Evolutionary conservation across 2,329 filamentous ascomycete genomes (phyloP).

Genomic region (Aureobasidium sp.): DNA sequence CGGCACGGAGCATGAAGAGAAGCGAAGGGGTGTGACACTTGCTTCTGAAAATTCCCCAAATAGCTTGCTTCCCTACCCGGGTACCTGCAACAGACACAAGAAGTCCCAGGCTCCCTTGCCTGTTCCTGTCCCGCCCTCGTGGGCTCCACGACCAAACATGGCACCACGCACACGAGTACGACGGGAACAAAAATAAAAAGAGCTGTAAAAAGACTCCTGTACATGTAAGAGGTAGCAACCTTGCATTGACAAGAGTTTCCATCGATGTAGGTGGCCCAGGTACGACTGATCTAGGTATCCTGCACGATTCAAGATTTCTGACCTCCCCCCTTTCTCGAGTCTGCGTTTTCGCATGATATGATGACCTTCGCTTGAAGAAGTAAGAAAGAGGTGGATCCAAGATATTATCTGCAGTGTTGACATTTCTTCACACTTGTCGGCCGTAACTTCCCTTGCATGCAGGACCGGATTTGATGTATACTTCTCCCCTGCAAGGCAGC

Average conservation of each 20-base stretch:
- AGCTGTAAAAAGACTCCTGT: background rate
- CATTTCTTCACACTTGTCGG: background rate
- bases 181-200: background rate
- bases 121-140: constrained; percentile 11
- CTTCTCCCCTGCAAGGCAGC: background rate
- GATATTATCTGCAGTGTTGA: background rate
- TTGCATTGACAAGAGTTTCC: background rate
- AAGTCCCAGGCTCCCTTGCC: background rate
- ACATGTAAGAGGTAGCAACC: background rate
- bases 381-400: background rate
- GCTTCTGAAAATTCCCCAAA: background rate
- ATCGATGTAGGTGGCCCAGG: background rate
- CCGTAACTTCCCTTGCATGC: background rate
- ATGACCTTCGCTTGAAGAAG: background rate
- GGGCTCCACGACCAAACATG: background rate
- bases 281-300: constrained; percentile 5
- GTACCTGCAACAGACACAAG: constrained; percentile 1
- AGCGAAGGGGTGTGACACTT: background rate
- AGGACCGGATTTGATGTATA: background rate
- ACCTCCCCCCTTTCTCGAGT: background rate
- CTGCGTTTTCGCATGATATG: background rate
- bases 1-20: background rate
- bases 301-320: constrained; percentile 1
- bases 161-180: background rate
- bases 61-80: constrained; percentile 3